Evolutionary conservation across 176 grass and related monocot genomes (phyloP).

Genomic region (Oryza officinalis): DNA sequence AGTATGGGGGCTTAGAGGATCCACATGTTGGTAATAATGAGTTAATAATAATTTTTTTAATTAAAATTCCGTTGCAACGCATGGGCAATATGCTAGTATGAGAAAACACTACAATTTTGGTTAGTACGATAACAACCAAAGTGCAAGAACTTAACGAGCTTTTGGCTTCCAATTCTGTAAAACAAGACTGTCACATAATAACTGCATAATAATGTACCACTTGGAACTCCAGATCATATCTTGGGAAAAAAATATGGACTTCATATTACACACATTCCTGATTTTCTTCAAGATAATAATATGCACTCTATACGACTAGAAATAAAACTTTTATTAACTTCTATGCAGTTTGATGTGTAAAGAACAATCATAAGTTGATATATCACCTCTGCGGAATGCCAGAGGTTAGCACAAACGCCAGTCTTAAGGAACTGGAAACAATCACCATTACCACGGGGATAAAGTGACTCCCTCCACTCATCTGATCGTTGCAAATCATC

Average conservation of each 20-base stretch:
- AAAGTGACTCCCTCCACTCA: conserved; percentile 10
- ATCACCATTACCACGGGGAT: not conserved
- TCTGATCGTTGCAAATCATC: not conserved
- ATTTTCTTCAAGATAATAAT: conserved; percentile 22
- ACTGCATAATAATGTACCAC: not conserved
- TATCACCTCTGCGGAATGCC: conserved; percentile 13
- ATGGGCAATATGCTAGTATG: not conserved
- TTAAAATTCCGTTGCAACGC: too few species aligned
- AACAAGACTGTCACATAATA: not conserved
- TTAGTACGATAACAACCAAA: not conserved
- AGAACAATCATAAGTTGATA: not conserved
- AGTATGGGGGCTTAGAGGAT: too few species aligned
- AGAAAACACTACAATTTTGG: not conserved
- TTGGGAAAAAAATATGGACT: conserved; percentile 8
- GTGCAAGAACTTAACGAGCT: conserved; percentile 11
- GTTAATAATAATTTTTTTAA: too few species aligned
- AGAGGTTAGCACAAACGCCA: not conserved
- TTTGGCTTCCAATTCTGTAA: conserved; percentile 9
- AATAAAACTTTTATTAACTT: not conserved
- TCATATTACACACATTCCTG: not conserved
- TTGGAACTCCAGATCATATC: conserved; percentile 1
- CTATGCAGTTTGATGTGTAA: not conserved
- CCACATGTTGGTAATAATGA: too few species aligned
- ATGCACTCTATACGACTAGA: not conserved
- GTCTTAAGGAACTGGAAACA: not conserved